These are phyloP conservation scores for Adansonia gregorii DNA, from an alignment of 441 rosid species.

Conservation along the genomic window DNA sequence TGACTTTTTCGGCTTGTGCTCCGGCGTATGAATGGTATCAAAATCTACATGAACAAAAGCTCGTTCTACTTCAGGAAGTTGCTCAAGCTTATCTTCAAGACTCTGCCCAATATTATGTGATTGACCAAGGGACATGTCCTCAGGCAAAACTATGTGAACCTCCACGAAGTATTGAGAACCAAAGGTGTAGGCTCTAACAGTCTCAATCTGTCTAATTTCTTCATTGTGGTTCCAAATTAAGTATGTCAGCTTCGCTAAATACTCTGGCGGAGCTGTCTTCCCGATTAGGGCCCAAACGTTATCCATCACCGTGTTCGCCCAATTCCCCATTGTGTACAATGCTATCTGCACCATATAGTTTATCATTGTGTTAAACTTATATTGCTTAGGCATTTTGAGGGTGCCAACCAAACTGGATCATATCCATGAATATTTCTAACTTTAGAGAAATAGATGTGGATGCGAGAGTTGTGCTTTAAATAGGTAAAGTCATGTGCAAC, in stretches of 20 bases:
- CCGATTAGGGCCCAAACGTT: constrained; percentile 53
- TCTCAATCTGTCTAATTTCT: constrained; percentile 51
- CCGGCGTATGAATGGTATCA: constrained; percentile 44
- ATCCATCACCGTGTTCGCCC: constrained; percentile 54
- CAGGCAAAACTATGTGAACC: constrained; percentile 54
- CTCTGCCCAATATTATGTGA: constrained; percentile 59
- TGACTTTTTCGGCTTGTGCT: constrained; percentile 40
- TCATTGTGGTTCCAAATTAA: constrained; percentile 60
- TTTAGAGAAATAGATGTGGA: no score
- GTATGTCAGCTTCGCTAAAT: constrained; percentile 50
- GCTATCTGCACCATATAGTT: constrained; percentile 42
- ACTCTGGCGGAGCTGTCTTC: constrained; percentile 58
- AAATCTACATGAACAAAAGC: constrained; percentile 64
- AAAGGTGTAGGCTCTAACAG: constrained; percentile 58
- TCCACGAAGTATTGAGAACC: constrained; percentile 58
- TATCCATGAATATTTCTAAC: no score
- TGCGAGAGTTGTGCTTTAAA: background rate
- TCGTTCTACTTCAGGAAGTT: constrained; percentile 54
- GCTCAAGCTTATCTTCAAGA: constrained; percentile 56
- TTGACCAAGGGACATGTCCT: constrained; percentile 39
- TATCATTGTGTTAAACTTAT: background rate
- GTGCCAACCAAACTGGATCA: no score
- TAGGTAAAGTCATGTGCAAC: background rate
- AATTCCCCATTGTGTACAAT: constrained; percentile 47
- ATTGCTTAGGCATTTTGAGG: background rate